These are phyloP conservation scores for Pestalotiopsis sp. DNA, from an alignment of 2,329 filamentous ascomycete genomes.

Conservation along the genomic window DNA sequence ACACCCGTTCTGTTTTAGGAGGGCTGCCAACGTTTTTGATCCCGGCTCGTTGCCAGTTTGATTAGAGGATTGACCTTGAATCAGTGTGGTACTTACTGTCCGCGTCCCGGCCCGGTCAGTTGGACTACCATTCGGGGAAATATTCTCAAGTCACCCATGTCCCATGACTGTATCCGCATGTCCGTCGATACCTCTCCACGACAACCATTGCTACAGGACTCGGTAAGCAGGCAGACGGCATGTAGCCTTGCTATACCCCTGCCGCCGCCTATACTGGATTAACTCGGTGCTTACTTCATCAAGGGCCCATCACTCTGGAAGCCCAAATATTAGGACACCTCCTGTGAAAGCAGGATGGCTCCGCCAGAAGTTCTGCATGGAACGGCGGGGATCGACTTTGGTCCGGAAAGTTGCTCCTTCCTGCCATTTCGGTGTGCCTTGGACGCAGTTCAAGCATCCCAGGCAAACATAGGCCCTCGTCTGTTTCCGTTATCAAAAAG, in stretches of 20 bases:
- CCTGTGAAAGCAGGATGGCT: slow-evolving; percentile 16
- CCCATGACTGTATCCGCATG: not conserved
- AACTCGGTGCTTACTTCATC: not conserved
- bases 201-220: not conserved
- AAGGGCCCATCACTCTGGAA: not conserved
- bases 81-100: not conserved
- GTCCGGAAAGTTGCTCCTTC: not conserved
- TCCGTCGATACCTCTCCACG: not conserved
- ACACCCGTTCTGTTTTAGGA: not conserved
- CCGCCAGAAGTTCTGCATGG: slow-evolving; percentile 22
- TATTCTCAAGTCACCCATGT: not conserved
- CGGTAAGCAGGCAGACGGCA: not conserved
- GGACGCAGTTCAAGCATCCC: slow-evolving; percentile 22
- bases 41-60: not conserved
- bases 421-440: slow-evolving; percentile 20
- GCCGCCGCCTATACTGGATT: not conserved
- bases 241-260: not conserved
- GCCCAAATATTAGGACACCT: not conserved
- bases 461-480: slow-evolving; percentile 17
- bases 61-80: not conserved
- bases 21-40: not conserved
- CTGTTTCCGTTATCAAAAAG: slow-evolving; percentile 24
- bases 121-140: not conserved
- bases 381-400: slow-evolving; percentile 13
- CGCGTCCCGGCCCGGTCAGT: not conserved